These are phyloP conservation scores for Botryosphaeria agaves DNA, from an alignment of 2,329 filamentous ascomycete species.

Conservation along the genomic window DNA sequence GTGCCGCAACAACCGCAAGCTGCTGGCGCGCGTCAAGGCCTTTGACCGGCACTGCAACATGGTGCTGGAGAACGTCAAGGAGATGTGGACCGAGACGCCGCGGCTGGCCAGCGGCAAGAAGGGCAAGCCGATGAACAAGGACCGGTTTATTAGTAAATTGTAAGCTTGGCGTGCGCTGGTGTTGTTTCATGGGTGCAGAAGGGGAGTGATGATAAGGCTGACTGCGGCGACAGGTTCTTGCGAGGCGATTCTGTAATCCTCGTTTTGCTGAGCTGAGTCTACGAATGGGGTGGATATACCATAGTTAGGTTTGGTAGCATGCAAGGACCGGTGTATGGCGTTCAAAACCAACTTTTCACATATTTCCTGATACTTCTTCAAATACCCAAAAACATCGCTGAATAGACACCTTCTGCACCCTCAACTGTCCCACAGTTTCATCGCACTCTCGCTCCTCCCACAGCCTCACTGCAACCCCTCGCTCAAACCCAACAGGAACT, in stretches of 20 bases:
- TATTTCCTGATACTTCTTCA: too few species aligned
- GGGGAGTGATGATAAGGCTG: background rate
- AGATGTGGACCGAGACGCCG: slow-evolving; percentile 98
- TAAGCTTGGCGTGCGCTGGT: slow-evolving; percentile 22
- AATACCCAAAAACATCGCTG: too few species aligned
- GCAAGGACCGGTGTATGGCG: too few species aligned
- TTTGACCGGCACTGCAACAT: slow-evolving; percentile 99
- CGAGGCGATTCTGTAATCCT: slow-evolving; percentile 78
- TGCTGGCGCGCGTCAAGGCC: slow-evolving; percentile 91
- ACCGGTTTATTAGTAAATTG: slow-evolving; percentile 97
- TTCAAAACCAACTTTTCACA: too few species aligned
- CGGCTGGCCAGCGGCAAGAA: slow-evolving; percentile 70
- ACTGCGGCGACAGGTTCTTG: slow-evolving; percentile 44
- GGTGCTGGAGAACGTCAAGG: slow-evolving; percentile 92
- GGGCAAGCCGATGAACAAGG: slow-evolving; percentile 86
- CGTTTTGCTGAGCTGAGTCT: slow-evolving; percentile 56
- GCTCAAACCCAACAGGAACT: slow-evolving; percentile 10
- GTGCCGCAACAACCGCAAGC: slow-evolving; percentile 95
- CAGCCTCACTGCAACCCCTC: background rate
- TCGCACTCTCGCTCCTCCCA: too few species aligned
- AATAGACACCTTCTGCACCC: too few species aligned
- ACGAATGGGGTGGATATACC: too few species aligned
- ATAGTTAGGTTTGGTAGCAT: too few species aligned
- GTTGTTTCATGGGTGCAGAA: background rate
- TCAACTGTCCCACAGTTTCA: too few species aligned